Conservation (phyloP, 2,329 filamentous ascomycete species). For the Talaromyces sp. region DNA sequence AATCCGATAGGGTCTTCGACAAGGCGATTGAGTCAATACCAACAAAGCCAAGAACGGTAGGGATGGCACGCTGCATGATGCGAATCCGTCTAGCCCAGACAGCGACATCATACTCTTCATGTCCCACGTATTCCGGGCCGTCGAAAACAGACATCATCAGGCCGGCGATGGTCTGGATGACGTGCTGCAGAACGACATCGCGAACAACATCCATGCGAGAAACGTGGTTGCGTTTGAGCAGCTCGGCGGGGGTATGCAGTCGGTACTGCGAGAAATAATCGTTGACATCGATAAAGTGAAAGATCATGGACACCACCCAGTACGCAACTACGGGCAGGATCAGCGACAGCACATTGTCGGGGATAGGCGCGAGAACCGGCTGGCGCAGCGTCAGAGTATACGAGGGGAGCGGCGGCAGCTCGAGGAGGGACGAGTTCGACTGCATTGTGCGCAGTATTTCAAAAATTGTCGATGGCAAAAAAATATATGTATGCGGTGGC, state of each 20-base stretch:
- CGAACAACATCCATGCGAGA: slow-evolving; percentile 77
- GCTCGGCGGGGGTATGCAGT: slow-evolving; percentile 89
- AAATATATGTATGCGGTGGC: background rate
- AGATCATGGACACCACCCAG: slow-evolving; percentile 79
- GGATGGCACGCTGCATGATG: slow-evolving; percentile 71
- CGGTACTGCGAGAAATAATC: slow-evolving; percentile 88
- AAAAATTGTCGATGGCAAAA: background rate
- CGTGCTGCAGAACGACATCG: slow-evolving; percentile 87
- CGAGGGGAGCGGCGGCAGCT: slow-evolving; percentile 78
- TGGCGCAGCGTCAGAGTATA: slow-evolving; percentile 68
- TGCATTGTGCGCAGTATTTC: slow-evolving; percentile 21
- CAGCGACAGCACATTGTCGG: slow-evolving; percentile 75
- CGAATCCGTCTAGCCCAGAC: slow-evolving; percentile 84
- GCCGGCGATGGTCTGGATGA: slow-evolving; percentile 75
- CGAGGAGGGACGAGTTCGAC: slow-evolving; percentile 35
- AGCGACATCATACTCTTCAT: slow-evolving; percentile 78
- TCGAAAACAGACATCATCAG: slow-evolving; percentile 66
- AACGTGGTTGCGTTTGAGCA: slow-evolving; percentile 80
- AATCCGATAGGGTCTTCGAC: slow-evolving; percentile 68
- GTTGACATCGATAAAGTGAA: slow-evolving; percentile 79
- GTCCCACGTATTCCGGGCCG: slow-evolving; percentile 66
- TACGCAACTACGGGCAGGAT: slow-evolving; percentile 76
- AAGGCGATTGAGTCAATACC: slow-evolving; percentile 72
- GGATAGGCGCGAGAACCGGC: slow-evolving; percentile 68
- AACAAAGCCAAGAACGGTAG: slow-evolving; percentile 61